These are phyloP conservation scores for Ustilago curta DNA, from an alignment of 1,284 basidiomycete genomes.

Conservation along the genomic window DNA sequence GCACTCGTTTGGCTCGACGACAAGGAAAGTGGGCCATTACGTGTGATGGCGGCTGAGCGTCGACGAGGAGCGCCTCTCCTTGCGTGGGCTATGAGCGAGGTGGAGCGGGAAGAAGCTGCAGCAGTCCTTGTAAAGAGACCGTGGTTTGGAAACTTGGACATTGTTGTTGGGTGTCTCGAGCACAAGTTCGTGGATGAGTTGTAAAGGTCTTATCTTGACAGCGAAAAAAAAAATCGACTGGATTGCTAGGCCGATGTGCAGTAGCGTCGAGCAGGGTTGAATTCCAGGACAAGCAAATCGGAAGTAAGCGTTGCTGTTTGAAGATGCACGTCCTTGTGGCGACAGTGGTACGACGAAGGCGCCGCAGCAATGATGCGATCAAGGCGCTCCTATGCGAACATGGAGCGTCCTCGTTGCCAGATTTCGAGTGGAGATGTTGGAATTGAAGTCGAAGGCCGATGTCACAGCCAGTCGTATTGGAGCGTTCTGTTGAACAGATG, in stretches of 20 bases:
- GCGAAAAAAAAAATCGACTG: no score
- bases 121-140: slow-evolving; percentile 52
- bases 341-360: no score
- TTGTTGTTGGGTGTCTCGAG: slow-evolving; percentile 7
- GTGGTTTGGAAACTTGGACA: slow-evolving; percentile 56
- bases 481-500: not conserved
- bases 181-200: no score
- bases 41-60: slow-evolving; percentile 23
- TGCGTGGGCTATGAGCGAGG: slow-evolving; percentile 30
- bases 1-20: not conserved
- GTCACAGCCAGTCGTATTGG: no score
- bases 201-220: no score
- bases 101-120: slow-evolving; percentile 38
- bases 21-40: slow-evolving; percentile 1
- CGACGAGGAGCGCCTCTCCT: slow-evolving; percentile 38
- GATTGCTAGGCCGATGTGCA: no score
- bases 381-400: no score
- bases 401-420: not conserved
- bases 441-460: not conserved
- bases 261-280: no score
- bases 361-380: no score
- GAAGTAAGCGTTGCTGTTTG: no score
- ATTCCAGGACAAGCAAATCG: no score
- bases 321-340: no score
- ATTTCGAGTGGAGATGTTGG: not conserved